Conservation (phyloP, 768 basidiomycete species). For the Pisolithus microcarpus region DNA sequence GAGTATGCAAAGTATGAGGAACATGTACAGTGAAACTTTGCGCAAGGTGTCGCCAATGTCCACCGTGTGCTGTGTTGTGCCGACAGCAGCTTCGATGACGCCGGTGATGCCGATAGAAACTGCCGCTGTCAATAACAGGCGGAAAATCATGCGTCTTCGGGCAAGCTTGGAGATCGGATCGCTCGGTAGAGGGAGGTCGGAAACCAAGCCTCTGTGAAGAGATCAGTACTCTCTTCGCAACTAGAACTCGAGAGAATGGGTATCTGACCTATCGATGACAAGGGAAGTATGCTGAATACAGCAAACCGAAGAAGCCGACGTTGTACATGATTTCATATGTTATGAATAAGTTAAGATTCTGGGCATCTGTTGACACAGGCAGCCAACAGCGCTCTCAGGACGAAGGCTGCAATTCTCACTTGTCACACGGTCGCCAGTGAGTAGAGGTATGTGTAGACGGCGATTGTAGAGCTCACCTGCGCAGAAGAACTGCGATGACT, state of each 20-base stretch:
- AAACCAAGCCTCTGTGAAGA: slow-evolving; percentile 12
- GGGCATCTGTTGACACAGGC: slow-evolving; percentile 13
- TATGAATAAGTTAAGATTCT: slow-evolving; percentile 18
- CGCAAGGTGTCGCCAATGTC: slow-evolving; percentile 17
- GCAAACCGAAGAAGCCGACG: slow-evolving; percentile 29
- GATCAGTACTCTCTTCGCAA: neutral
- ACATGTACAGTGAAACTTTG: slow-evolving; percentile 20
- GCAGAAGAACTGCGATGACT: slow-evolving; percentile 23
- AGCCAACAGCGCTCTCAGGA: slow-evolving; percentile 23
- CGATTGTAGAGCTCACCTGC: slow-evolving; percentile 13
- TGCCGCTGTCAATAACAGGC: slow-evolving; percentile 16
- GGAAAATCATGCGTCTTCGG: slow-evolving; percentile 18
- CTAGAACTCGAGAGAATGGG: neutral
- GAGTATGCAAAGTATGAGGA: slow-evolving; percentile 22
- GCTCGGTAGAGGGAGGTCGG: slow-evolving; percentile 18
- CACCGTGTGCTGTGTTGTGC: slow-evolving; percentile 3
- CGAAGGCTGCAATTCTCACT: slow-evolving; percentile 29
- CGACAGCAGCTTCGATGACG: slow-evolving; percentile 12
- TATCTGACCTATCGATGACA: slow-evolving; percentile 24
- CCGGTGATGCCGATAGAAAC: slow-evolving; percentile 22
- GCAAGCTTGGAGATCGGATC: slow-evolving; percentile 17
- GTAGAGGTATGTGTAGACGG: too few relatives aligned
- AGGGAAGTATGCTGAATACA: slow-evolving; percentile 30
- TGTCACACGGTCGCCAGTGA: neutral
- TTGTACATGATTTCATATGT: slow-evolving; percentile 29